A percentile compares a stretch with the other conserved stretches of the same genome.
These are phyloP conservation scores for Alnus glutinosa DNA, from an alignment of 306 rosid species.

Conservation along the genomic window DNA sequence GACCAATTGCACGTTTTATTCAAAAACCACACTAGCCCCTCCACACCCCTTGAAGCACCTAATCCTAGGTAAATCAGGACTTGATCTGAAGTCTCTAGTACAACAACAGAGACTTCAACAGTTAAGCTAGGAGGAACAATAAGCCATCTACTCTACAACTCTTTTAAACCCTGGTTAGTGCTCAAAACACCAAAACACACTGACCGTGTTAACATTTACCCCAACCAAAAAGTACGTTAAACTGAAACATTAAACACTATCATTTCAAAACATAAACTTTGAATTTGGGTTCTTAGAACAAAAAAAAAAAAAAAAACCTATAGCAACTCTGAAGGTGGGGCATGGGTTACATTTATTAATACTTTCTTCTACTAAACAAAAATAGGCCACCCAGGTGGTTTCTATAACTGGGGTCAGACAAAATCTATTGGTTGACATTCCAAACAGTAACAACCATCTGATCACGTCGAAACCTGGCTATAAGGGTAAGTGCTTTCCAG, in stretches of 20 bases:
- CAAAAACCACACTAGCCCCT: not conserved
- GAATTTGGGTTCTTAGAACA: not conserved
- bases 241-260: not conserved
- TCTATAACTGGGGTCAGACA: not conserved
- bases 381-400: not conserved
- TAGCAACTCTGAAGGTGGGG: not conserved
- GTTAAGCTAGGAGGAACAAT: not conserved
- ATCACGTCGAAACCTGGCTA: not conserved
- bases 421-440: not conserved
- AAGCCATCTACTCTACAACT: not conserved
- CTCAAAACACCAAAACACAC: not conserved
- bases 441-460: not conserved
- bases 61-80: too few species aligned
- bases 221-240: not conserved
- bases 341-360: not conserved
- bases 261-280: not conserved
- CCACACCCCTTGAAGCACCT: not conserved
- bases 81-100: not conserved
- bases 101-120: not conserved
- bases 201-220: not conserved
- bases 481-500: not conserved
- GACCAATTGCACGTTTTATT: not conserved
- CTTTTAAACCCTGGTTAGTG: not conserved
- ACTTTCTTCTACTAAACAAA: not conserved
- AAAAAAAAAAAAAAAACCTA: not conserved